Percentiles rank a stretch among this genome's conserved stretches.
These are phyloP conservation scores for Triticum urartu DNA, from an alignment of 176 grass and related monocot genomes.

Conservation along the genomic window DNA sequence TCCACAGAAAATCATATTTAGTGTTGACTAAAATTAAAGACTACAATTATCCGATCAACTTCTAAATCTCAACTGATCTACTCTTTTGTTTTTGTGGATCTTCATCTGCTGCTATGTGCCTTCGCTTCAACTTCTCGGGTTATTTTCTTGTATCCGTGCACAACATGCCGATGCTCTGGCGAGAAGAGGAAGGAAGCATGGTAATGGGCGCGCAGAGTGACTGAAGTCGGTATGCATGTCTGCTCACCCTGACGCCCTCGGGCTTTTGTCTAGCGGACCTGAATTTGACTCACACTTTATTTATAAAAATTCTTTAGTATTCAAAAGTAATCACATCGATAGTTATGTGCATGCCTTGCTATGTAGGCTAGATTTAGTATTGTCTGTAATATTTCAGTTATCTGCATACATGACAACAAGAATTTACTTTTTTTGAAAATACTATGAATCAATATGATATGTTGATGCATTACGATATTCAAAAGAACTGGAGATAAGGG, in stretches of 20 bases:
- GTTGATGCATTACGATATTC: too few relatives aligned
- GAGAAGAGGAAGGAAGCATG: slow-evolving; percentile 52
- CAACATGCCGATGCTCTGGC: slow-evolving; percentile 75
- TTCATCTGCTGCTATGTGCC: not conserved
- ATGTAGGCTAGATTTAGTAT: too few relatives aligned
- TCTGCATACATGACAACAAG: too few relatives aligned
- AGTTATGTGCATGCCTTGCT: not conserved
- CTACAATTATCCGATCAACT: slow-evolving; percentile 71
- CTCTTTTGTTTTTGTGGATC: too few relatives aligned
- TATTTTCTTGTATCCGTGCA: slow-evolving; percentile 9
- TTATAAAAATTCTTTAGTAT: not conserved
- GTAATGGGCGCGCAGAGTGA: slow-evolving; percentile 48
- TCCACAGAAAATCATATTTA: slow-evolving; percentile 15
- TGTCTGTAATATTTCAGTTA: too few relatives aligned
- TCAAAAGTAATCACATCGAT: not conserved
- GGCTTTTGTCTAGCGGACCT: slow-evolving; percentile 20
- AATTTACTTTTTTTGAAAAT: too few relatives aligned
- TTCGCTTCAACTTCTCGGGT: too few relatives aligned
- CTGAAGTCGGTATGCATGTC: slow-evolving; percentile 41
- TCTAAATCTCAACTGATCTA: not conserved
- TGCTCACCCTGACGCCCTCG: slow-evolving; percentile 22
- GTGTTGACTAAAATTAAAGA: slow-evolving; percentile 39
- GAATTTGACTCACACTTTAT: slow-evolving; percentile 39
- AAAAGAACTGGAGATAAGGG: too few relatives aligned
- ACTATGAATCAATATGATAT: too few relatives aligned